Evolutionary conservation across 495 filamentous ascomycete species (phyloP).

Genomic region (Xylaria telfairii): DNA sequence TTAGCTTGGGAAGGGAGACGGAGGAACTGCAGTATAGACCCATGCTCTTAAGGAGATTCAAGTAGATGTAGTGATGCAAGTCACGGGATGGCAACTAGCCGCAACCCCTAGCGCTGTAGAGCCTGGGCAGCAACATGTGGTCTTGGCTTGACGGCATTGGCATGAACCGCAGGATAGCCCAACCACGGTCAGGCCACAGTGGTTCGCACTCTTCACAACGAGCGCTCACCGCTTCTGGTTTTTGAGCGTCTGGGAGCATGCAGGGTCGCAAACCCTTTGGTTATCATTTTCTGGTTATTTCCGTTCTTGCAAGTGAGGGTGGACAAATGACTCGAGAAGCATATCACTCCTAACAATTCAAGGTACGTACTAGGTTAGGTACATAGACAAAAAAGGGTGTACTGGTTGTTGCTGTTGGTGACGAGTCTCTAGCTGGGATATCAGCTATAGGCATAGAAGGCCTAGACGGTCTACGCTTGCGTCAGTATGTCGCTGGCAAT

Average conservation of each 20-base stretch:
- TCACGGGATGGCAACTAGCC: slow-evolving; percentile 12
- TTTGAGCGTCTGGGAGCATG: background rate
- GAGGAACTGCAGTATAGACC: background rate
- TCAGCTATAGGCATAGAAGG: too few relatives aligned
- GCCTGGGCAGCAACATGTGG: background rate
- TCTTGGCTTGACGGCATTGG: background rate
- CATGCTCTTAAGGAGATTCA: background rate
- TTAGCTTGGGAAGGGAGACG: background rate
- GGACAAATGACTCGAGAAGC: background rate
- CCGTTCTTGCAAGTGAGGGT: background rate
- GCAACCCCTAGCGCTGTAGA: background rate
- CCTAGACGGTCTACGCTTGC: background rate
- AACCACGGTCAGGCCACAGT: background rate
- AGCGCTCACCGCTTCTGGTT: slow-evolving; percentile 6
- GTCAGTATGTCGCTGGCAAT: background rate
- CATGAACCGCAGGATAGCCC: background rate
- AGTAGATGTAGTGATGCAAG: slow-evolving; percentile 1
- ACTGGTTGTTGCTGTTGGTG: background rate
- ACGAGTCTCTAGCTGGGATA: background rate
- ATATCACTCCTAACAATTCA: too few relatives aligned
- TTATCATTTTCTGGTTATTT: background rate
- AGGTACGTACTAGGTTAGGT: too few relatives aligned
- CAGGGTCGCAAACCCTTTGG: slow-evolving; percentile 2
- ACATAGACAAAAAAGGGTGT: background rate
- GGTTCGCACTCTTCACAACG: background rate